Base-by-base conservation (phyloP, 2,329 filamentous ascomycete genomes). In the Colletotrichum echinochloae region DNA sequence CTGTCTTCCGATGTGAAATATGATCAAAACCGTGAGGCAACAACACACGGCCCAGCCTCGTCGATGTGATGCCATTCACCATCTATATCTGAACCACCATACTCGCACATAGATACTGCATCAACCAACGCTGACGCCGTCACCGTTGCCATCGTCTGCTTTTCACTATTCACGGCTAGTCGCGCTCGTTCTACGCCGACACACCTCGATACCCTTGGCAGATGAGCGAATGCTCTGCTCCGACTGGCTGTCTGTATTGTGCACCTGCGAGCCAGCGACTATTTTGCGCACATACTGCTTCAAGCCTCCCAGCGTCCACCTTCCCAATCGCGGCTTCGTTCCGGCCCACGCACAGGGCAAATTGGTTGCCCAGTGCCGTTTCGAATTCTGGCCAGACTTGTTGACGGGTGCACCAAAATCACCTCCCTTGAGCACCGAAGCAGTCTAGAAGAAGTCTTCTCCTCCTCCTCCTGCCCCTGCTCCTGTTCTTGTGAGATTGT, bases 1-100 rank as follows among this genome's bases (percentile, higher is more conserved):
- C 68, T 46, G 44, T 46, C 56, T 44, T 56, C 68, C 59, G 59
- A 71, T 63, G 28, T 68, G 68, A 71, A 28, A 68, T 71, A 46
- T 71, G 68, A 71, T 30, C 51, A 46, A 59, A 59, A 12, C 11
- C 30, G 9, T 23, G 30, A 59, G 57, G 57, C 61, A 48, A 62
- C 64, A 54, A 60, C 46, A 44, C 3, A 16, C 35, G 30, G 23
- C 6, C 18, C 23, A 44, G 59, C 56, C 28, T 28, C n/a, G n/a
- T 64, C 18, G 41, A 44, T 44, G 41, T 57, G 35, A 57, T 54
- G n/a, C 8, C 49, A 26, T 33, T 35, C 60, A 39, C 37, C 52
- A 56, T 16, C 35, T 20, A 35, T 12, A 68, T 65, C 54, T 65
- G 23, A 26, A 37, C 37, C 46, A 60, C 33, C 37, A 18, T 30